Evolutionary conservation across 2,329 filamentous ascomycete genomes (phyloP).

Genomic region (Colletotrichum viniferum): DNA sequence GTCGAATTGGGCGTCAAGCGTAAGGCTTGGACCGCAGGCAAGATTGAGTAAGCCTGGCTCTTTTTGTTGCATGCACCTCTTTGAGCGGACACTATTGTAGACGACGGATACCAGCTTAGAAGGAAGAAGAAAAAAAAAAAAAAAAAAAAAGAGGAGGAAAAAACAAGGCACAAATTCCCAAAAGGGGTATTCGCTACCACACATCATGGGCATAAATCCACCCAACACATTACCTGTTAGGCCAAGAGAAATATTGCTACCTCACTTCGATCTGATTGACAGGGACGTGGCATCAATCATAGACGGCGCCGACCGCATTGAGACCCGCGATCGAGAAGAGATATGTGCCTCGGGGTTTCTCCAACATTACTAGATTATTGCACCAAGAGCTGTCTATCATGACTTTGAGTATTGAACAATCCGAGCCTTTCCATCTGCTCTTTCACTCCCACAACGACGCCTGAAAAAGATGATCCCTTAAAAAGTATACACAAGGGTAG

Average conservation of each 20-base stretch:
- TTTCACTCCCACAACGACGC: background rate
- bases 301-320: background rate
- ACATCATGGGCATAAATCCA: background rate
- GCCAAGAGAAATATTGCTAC: background rate
- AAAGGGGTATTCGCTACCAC: background rate
- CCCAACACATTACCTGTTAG: background rate
- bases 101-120: background rate
- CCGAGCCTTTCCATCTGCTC: constrained; percentile 8
- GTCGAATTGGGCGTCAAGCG: constrained; percentile 94
- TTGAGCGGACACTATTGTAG: background rate
- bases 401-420: constrained; percentile 1
- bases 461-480: constrained; percentile 1
- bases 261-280: background rate
- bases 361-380: constrained; percentile 22
- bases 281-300: background rate
- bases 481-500: constrained; percentile 16
- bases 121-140: background rate
- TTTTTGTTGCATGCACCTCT: background rate
- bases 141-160: background rate
- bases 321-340: background rate
- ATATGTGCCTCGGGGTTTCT: background rate
- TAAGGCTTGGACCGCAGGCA: constrained; percentile 79
- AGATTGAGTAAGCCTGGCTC: constrained; percentile 44
- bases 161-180: background rate
- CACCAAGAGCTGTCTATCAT: constrained; percentile 18